A percentile compares a stretch with the other conserved stretches of the same genome.
Conservation (phyloP, 2,329 filamentous ascomycete genomes). For the Monosporascus sp. region DNA sequence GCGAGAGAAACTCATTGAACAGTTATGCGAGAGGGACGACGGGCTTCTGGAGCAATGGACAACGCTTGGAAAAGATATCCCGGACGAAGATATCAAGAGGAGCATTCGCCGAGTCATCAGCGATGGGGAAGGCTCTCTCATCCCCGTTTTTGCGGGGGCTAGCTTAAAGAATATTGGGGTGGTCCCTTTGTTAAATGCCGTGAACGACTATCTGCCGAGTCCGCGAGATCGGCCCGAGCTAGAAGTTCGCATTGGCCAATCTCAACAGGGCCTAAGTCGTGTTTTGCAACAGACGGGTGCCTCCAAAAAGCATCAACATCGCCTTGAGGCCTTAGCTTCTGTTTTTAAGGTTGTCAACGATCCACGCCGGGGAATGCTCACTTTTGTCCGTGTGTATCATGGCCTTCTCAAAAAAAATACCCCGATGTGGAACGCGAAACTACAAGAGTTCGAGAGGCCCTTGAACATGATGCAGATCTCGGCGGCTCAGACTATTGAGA, state of each 20-base stretch:
- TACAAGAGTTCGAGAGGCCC: constrained; percentile 72
- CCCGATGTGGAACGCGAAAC: constrained; percentile 80
- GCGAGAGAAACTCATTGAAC: constrained; percentile 72
- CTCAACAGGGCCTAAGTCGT: constrained; percentile 39
- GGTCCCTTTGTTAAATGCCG: constrained; percentile 82
- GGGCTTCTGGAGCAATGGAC: constrained; percentile 79
- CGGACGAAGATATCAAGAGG: constrained; percentile 60
- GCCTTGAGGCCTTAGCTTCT: constrained; percentile 49
- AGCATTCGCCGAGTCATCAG: constrained; percentile 70
- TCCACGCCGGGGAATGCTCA: constrained; percentile 75
- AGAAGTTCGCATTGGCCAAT: constrained; percentile 64
- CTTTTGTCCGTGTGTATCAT: constrained; percentile 89
- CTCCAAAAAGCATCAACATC: constrained; percentile 32
- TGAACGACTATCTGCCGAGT: constrained; percentile 81
- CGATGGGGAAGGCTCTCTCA: constrained; percentile 62
- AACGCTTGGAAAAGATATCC: constrained; percentile 70
- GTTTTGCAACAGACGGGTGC: constrained; percentile 30
- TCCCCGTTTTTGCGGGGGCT: constrained; percentile 85
- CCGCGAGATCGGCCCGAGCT: constrained; percentile 76
- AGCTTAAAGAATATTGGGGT: constrained; percentile 94
- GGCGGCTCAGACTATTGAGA: constrained; percentile 78
- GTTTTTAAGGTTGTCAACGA: constrained; percentile 97
- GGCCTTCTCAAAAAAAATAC: constrained; percentile 71
- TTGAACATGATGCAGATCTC: constrained; percentile 85
- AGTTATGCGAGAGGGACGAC: constrained; percentile 85